Percentiles rank a stretch among this genome's conserved stretches.
Evolutionary conservation across 164 flowering plant species (phyloP).

Genomic region (Kingdonia uniflora): DNA sequence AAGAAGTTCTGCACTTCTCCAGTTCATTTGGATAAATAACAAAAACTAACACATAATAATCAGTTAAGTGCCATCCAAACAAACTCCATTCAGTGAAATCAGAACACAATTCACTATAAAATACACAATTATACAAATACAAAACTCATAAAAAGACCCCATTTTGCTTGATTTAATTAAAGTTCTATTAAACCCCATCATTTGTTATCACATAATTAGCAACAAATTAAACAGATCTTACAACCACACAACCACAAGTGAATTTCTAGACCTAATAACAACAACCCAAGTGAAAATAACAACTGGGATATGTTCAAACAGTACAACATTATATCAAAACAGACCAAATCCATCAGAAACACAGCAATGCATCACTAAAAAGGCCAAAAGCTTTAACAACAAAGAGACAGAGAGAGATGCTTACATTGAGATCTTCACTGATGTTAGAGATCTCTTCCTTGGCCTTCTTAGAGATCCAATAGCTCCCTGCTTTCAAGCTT

Average conservation of each 20-base stretch:
- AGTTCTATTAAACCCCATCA: neutral
- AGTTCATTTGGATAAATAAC: too few species aligned
- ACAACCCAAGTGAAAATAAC: conserved; percentile 2
- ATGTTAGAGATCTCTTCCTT: conserved; percentile 70
- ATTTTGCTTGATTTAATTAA: too few species aligned
- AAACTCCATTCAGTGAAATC: too few species aligned
- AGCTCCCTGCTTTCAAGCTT: conserved; percentile 62
- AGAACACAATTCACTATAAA: too few species aligned
- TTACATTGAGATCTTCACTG: conserved; percentile 60
- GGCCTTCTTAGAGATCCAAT: conserved; percentile 76
- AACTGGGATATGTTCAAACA: conserved; percentile 5
- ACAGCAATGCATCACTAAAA: neutral
- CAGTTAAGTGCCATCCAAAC: too few species aligned
- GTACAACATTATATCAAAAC: conserved; percentile 16
- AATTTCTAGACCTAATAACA: neutral
- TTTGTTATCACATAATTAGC: neutral
- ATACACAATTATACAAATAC: too few species aligned
- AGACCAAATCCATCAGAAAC: neutral
- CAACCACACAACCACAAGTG: too few species aligned
- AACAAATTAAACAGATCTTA: conserved; percentile 12
- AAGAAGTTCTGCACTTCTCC: too few species aligned
- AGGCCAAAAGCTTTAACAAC: neutral
- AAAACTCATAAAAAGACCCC: too few species aligned
- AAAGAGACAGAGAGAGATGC: conserved; percentile 6
- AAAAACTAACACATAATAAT: too few species aligned